phyloP scores from a whole-genome alignment of 208 protist genomes.

The Wallacemonas sp. region DNA sequence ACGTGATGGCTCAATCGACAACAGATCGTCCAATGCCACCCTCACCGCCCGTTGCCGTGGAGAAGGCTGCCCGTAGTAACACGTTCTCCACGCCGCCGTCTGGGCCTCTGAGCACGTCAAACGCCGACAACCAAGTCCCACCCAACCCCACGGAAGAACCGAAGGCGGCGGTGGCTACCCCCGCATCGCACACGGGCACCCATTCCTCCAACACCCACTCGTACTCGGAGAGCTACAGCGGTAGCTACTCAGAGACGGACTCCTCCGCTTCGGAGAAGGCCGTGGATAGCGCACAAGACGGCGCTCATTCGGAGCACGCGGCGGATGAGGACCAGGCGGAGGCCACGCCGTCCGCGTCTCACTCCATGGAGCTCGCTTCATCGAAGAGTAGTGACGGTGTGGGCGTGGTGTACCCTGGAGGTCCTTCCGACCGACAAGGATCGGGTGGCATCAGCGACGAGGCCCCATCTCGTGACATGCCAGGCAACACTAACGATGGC shows the following conservation, averaged over 20 bases:
- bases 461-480: not conserved
- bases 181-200: not conserved
- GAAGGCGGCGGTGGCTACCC: not conserved
- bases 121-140: no score
- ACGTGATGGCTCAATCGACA: not conserved
- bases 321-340: not conserved
- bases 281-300: not conserved
- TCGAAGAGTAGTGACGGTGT: not conserved
- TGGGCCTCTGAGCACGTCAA: not conserved
- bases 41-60: not conserved
- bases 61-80: not conserved
- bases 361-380: not conserved
- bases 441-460: constrained; percentile 12
- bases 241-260: not conserved
- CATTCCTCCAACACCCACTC: constrained; percentile 26
- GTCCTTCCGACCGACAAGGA: not conserved
- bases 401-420: not conserved
- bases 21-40: not conserved
- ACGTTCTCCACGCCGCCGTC: not conserved
- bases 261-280: not conserved
- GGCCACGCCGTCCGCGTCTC: not conserved
- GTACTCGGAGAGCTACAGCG: constrained; percentile 10
- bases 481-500: not conserved
- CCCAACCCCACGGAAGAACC: no score
- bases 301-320: not conserved